These are phyloP conservation scores for Backusella parvicylindrica DNA, from an alignment of 192 early-diverging fungal genomes.

Conservation along the genomic window DNA sequence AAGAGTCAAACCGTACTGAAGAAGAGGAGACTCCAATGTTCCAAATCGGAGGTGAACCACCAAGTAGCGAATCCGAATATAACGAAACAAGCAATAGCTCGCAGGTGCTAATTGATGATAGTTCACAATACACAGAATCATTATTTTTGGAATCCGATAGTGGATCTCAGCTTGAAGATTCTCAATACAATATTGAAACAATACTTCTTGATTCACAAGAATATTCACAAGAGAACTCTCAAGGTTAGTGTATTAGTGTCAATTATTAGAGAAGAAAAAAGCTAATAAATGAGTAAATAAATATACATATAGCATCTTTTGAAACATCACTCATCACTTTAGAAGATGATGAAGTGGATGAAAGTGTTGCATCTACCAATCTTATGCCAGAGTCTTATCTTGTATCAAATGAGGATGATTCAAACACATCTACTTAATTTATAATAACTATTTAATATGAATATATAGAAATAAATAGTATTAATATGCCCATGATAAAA, in stretches of 20 bases:
- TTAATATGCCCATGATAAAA: background rate
- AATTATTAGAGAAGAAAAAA: background rate
- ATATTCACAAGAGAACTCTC: background rate
- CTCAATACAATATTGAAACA: background rate
- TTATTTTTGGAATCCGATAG: background rate
- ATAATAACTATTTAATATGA: background rate
- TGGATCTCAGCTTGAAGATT: background rate
- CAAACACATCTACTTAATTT: background rate
- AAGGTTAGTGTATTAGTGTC: background rate
- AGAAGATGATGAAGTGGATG: background rate
- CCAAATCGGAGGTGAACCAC: background rate
- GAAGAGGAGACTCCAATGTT: background rate
- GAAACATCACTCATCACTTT: background rate
- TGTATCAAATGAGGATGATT: background rate
- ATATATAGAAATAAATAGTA: constrained; percentile 2
- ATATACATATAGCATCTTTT: background rate
- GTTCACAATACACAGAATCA: background rate
- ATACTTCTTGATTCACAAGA: background rate
- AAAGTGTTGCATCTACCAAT: background rate
- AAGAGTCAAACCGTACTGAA: background rate
- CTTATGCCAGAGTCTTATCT: constrained; percentile 8
- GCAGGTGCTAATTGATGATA: background rate
- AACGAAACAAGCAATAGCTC: background rate
- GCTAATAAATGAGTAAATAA: background rate
- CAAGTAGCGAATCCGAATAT: background rate